Conservation (phyloP, 495 filamentous ascomycete genomes). For the Friedmanniomyces simplex region DNA sequence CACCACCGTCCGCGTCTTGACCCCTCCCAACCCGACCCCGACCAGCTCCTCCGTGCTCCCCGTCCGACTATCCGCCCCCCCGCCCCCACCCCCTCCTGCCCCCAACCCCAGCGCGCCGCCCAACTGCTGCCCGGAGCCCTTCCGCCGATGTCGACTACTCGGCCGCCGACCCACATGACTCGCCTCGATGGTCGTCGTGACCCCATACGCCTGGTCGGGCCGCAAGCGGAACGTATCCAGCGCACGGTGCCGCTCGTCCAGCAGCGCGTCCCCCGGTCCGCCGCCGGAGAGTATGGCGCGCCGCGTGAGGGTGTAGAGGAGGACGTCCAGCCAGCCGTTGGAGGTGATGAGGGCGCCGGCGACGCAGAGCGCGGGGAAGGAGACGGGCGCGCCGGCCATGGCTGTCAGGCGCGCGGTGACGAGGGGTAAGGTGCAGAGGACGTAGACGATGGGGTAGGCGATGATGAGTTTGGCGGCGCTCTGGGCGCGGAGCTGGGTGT, state of each 20-base stretch:
- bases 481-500: conserved; percentile 19
- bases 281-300: conserved; percentile 34
- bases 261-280: conserved; percentile 34
- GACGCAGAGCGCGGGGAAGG: conserved; percentile 51
- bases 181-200: conserved; percentile 14
- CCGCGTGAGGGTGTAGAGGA: conserved; percentile 63
- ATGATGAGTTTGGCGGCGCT: conserved; percentile 56
- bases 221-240: conserved; percentile 17
- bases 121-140: neutral
- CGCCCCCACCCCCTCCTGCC: neutral
- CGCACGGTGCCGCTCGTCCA: conserved; percentile 1
- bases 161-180: neutral
- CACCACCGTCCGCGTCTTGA: conserved; percentile 14
- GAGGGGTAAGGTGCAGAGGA: conserved; percentile 59
- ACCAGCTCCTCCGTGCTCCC: conserved; percentile 18
- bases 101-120: neutral
- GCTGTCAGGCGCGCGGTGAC: conserved; percentile 58
- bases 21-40: neutral
- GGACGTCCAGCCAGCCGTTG: conserved; percentile 63
- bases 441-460: conserved; percentile 65
- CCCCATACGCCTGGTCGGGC: conserved; percentile 16
- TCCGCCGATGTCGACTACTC: neutral
- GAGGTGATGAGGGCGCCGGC: conserved; percentile 64
- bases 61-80: neutral
- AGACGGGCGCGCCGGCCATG: conserved; percentile 45